Evolutionary conservation across 345 rosid genomes (phyloP).

Genomic region (Populus simonii): DNA sequence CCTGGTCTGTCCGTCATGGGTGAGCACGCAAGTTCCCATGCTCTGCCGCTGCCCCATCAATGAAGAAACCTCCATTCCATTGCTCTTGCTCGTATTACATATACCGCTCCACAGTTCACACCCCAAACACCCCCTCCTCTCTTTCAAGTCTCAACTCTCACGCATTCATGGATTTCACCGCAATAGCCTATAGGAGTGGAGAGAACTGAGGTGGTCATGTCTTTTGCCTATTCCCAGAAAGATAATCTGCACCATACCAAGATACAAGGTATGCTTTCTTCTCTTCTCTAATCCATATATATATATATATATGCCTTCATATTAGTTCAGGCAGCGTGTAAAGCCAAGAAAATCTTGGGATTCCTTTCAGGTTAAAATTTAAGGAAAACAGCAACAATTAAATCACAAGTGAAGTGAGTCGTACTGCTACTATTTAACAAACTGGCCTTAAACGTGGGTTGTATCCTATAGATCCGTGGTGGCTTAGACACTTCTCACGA

Average conservation of each 20-base stretch:
- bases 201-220: not conserved
- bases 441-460: not conserved
- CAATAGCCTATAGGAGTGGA: not conserved
- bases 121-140: no score
- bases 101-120: no score
- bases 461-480: not conserved
- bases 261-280: not conserved
- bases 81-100: no score
- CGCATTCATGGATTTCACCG: no score
- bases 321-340: not conserved
- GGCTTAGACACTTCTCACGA: not conserved
- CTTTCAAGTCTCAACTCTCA: no score
- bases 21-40: not conserved
- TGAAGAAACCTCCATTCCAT: not conserved
- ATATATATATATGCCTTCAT: not conserved
- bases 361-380: not conserved
- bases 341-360: not conserved
- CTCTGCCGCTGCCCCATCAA: not conserved
- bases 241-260: not conserved
- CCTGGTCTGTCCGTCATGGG: not conserved
- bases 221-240: no score
- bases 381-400: not conserved
- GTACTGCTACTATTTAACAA: not conserved
- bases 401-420: not conserved
- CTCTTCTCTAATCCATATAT: not conserved